Conservation (phyloP, 345 rosid genomes). For the Salix udensis region DNA sequence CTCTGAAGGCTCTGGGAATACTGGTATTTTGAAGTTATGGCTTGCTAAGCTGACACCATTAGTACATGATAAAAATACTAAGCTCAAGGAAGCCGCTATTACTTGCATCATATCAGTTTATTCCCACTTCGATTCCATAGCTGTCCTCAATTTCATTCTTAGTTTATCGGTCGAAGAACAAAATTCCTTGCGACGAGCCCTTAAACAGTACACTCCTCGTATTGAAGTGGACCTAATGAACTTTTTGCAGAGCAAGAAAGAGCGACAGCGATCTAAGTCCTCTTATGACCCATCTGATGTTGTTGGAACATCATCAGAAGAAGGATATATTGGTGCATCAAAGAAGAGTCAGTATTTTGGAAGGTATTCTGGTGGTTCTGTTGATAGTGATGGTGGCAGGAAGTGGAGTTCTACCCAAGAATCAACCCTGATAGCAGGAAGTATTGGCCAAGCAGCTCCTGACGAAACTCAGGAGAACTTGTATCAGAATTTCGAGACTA, state of each 20-base stretch:
- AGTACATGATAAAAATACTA: conserved; percentile 85
- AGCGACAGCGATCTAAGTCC: conserved; percentile 78
- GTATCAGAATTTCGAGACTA: conserved; percentile 57
- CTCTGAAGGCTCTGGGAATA: conserved; percentile 74
- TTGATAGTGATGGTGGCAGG: conserved; percentile 73
- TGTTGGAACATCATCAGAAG: conserved; percentile 93
- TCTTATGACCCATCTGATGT: conserved; percentile 81
- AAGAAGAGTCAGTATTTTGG: conserved; percentile 73
- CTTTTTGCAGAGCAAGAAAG: conserved; percentile 92
- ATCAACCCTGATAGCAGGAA: conserved; percentile 37
- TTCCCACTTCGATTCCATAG: conserved; percentile 75
- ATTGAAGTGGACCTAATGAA: conserved; percentile 96
- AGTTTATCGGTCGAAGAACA: conserved; percentile 96
- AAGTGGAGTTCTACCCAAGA: conserved; percentile 88
- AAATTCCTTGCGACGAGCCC: conserved; percentile 85
- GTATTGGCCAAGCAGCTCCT: conserved; percentile 47
- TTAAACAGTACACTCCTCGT: conserved; percentile 91
- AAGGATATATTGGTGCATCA: conserved; percentile 61
- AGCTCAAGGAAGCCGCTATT: conserved; percentile 89
- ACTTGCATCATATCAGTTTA: conserved; percentile 91
- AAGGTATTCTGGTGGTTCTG: conserved; percentile 75
- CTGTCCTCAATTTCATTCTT: conserved; percentile 90
- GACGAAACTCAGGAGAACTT: conserved; percentile 65
- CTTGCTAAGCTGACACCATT: conserved; percentile 85
- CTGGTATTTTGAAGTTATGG: conserved; percentile 91